phyloP scores from a whole-genome alignment of 108 stramenopile genomes.

The Fragilariopsis cylindrus region DNA sequence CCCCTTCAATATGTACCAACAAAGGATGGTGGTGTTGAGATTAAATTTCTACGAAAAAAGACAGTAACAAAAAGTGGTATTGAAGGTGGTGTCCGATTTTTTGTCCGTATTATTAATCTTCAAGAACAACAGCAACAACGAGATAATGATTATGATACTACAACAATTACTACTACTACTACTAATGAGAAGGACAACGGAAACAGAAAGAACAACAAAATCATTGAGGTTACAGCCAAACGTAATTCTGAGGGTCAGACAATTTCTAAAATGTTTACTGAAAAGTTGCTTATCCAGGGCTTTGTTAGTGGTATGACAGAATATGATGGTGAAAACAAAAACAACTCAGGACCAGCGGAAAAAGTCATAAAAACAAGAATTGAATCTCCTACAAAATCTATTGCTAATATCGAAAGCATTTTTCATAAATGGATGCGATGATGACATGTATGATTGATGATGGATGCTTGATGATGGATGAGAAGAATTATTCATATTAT shows the following conservation, averaged over 20 bases:
- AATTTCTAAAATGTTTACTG: slow-evolving; percentile 67
- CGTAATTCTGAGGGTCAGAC: slow-evolving; percentile 72
- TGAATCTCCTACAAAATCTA: slow-evolving; percentile 26
- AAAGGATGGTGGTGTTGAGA: slow-evolving; percentile 54
- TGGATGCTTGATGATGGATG: too few relatives aligned
- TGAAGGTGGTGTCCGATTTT: slow-evolving; percentile 80
- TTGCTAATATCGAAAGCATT: slow-evolving; percentile 42
- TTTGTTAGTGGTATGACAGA: slow-evolving; percentile 53
- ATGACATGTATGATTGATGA: too few relatives aligned
- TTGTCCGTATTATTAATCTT: slow-evolving; percentile 20
- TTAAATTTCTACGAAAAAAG: slow-evolving; percentile 76
- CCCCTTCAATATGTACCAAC: slow-evolving; percentile 76
- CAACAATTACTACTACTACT: neutral
- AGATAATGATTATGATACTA: slow-evolving; percentile 12
- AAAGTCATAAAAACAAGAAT: slow-evolving; percentile 6
- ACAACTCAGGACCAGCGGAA: slow-evolving; percentile 1
- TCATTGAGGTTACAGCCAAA: slow-evolving; percentile 51
- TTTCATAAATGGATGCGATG: slow-evolving; percentile 74
- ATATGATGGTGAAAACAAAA: slow-evolving; percentile 23
- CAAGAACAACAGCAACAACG: slow-evolving; percentile 11
- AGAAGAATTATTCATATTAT: too few relatives aligned
- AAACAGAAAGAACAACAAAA: slow-evolving; percentile 23
- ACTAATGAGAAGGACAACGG: neutral
- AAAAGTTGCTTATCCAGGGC: slow-evolving; percentile 58
- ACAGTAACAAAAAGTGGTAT: slow-evolving; percentile 60